Evolutionary conservation across 1,284 basidiomycete genomes (phyloP), one percentile per base, ranked within the genome.

Genomic region (Ceratobasidium sp.): DNA sequence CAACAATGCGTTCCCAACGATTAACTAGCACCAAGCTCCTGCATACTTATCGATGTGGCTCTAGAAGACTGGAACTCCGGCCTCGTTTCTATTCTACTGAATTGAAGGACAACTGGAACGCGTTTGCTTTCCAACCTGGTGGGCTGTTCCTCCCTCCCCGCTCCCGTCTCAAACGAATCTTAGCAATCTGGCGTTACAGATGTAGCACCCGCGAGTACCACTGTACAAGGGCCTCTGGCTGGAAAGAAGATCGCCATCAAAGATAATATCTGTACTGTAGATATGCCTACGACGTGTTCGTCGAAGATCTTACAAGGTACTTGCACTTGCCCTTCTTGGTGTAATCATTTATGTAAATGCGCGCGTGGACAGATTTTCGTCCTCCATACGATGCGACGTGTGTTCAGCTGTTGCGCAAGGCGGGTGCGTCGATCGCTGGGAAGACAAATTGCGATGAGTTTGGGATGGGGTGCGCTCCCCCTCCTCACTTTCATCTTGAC

Each of bases 401-500:
- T 4, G 94, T 98, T 0, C 77, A 83, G 0, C 82, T 90, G 1
- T 83, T 99, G 0, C 84, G 87, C 0, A 77, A 84, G 0, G 86
- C 88, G 0, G 96, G 95, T 0, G 95, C 92, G 0, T 82, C 87
- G 9, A 88, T 99, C 15, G 80, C 92, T 0, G 96, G 95, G 1
- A 97, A 97, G 83, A 93, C 96, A 0, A 98, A 98, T 81, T 96
- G 96, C 83, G 97, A 99, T 81, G 97, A 99, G 82, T 99, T 99
- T 83, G 97, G 97, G 0, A 99, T 99, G 97, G 97, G 97, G 92
- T 96, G 76, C 22, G 86, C 82, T 62, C 29, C 8, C 57, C 62
- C 45, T 33, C 29, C 22, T 24, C 62, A n/a, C 31, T 73, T 44
- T 54, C 62, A 29, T 50, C 11, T 11, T 63, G 29, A 47, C 33